Percentiles rank a stretch among this genome's conserved stretches.
phyloP scores from a whole-genome alignment of 805 yeast genomes.

The Pichia eremophila region DNA sequence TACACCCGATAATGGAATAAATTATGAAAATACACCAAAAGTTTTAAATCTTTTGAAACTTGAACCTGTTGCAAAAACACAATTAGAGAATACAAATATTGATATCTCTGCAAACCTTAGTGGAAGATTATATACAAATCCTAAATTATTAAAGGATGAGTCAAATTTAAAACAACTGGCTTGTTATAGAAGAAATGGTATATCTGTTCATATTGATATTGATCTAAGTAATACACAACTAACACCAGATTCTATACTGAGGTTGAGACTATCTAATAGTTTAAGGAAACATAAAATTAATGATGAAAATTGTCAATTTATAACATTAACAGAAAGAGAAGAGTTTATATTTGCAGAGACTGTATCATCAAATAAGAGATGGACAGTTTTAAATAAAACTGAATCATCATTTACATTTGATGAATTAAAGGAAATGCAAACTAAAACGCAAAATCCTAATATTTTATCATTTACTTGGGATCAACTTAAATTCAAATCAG shows the following conservation, averaged over 20 bases:
- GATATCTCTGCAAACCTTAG: not conserved
- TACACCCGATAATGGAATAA: no score
- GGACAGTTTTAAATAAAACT: not conserved
- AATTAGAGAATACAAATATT: no score
- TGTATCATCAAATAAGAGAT: not conserved
- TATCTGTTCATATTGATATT: no score
- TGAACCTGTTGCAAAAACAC: no score
- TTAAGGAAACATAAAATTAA: no score
- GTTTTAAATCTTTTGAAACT: no score
- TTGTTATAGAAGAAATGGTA: slow-evolving; percentile 8
- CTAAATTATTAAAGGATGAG: not conserved
- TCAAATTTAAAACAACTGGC: not conserved
- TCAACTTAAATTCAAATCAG: slow-evolving; percentile 22
- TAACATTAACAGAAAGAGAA: not conserved
- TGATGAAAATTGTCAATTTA: no score
- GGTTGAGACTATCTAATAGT: no score
- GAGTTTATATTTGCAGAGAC: not conserved
- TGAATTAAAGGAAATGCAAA: not conserved
- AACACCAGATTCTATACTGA: no score
- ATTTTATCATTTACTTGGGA: slow-evolving; percentile 19
- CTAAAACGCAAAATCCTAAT: not conserved
- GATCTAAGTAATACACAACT: no score
- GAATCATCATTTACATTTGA: not conserved
- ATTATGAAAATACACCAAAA: no score
- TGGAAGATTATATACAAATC: slow-evolving; percentile 7